Evolutionary conservation across 2,329 filamentous ascomycete species (phyloP), one percentile per base, ranked within the genome.

Genomic region (Pyrenophora teres): DNA sequence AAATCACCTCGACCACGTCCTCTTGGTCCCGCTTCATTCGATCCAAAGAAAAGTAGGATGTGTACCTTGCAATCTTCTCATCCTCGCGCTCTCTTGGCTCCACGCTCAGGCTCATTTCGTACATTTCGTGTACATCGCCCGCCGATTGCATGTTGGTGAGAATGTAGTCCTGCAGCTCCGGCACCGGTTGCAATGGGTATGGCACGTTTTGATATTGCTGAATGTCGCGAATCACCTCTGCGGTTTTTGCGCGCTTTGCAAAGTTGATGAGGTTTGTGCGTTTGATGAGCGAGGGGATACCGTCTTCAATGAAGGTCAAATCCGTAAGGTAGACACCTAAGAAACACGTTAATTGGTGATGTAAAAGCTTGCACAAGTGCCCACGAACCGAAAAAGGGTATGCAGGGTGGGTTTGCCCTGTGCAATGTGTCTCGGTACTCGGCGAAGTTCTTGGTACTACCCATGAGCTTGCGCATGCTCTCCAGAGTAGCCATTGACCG

Each of bases 231-330:
- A 99, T 99, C 36, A 99, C 94, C 73, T 97, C 94, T 16, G 94
- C 94, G 12, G 94, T 97, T 82, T 97, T 99, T 48, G 92, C 90
- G 45, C 94, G 88, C 81, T 99, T 99, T 68, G 92, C 92, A 76
- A 99, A 99, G 78, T 99, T 99, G 80, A 99, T 97, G 63, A 97
- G 81, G 68, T 95, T 91, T 6, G 92, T 94, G 76, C 95, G 96
- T 76, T 97, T 97, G 76, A 95, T 92, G 65, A 96, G 86, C 8
- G 92, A 96, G 3, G 94, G 92, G 57, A 99, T 99, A 63, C 94
- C 94, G 68, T 99, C 93, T 74, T 99, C 94, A 60, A 99, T 99
- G 70, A 99, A 99, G 1, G 93, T 97, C 52, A 99, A 80, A 78
- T 99, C 94, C 52, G 94, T 99, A 56, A 99, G 80, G 73, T 97